A percentile compares a stretch with the other conserved stretches of the same genome.
Evolutionary conservation across 768 basidiomycete species (phyloP).

Genomic region (Tulasnella sp.): DNA sequence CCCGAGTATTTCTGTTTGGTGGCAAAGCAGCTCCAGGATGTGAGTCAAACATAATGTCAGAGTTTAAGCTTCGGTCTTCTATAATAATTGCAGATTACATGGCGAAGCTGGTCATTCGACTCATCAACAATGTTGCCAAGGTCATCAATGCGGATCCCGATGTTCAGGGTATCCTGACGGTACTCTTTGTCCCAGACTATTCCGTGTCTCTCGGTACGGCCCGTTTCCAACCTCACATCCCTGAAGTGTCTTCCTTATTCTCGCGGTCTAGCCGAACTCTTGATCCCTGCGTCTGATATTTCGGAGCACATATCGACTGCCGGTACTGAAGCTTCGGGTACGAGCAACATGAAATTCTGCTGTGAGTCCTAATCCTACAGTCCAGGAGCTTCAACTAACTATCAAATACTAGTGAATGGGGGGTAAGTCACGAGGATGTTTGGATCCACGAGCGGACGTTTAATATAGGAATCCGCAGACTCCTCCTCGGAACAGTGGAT

Average conservation of each 20-base stretch:
- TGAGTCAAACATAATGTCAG: slow-evolving; percentile 47
- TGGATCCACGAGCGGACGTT: slow-evolving; percentile 62
- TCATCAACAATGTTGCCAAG: slow-evolving; percentile 88
- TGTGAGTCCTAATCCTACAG: not conserved
- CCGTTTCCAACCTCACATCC: not conserved
- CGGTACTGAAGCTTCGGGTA: slow-evolving; percentile 71
- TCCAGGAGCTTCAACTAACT: slow-evolving; percentile 43
- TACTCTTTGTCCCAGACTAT: slow-evolving; percentile 98
- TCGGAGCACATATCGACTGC: slow-evolving; percentile 97
- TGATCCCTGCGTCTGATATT: slow-evolving; percentile 91
- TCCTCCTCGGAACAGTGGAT: slow-evolving; percentile 53
- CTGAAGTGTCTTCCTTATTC: not conserved
- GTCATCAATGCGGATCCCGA: slow-evolving; percentile 83
- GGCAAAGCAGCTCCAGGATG: slow-evolving; percentile 96
- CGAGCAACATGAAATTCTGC: slow-evolving; percentile 64
- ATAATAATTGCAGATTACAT: slow-evolving; percentile 92
- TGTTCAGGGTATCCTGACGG: slow-evolving; percentile 78
- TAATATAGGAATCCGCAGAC: slow-evolving; percentile 83
- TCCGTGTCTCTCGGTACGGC: slow-evolving; percentile 50
- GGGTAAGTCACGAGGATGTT: slow-evolving; percentile 57
- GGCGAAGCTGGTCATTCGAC: slow-evolving; percentile 89
- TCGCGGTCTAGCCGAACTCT: slow-evolving; percentile 66
- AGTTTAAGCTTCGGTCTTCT: slow-evolving; percentile 66
- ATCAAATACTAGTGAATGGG: slow-evolving; percentile 75
- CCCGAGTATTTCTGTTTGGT: slow-evolving; percentile 94